These are phyloP conservation scores for Carpinus viminea DNA, from an alignment of 306 rosid genomes.

Conservation along the genomic window DNA sequence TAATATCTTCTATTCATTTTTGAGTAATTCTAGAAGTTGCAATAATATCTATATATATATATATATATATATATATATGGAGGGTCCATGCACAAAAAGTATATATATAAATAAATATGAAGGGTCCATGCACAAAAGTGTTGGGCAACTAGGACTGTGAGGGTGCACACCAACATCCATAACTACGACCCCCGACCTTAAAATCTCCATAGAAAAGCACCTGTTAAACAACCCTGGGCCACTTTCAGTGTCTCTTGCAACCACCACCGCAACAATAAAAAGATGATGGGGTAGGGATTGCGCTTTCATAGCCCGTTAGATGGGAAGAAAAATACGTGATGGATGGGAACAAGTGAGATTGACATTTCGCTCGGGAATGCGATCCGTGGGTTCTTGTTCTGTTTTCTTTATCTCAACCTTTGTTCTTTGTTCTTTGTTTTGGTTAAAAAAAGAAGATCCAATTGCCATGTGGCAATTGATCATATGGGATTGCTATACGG, in stretches of 20 bases:
- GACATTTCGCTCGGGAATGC: background rate
- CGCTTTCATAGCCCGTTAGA: constrained; percentile 36
- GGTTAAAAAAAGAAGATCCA: background rate
- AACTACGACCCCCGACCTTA: constrained; percentile 83
- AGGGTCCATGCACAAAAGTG: constrained; percentile 41
- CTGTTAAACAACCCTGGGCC: constrained; percentile 68
- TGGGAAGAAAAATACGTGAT: constrained; percentile 45
- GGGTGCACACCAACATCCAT: constrained; percentile 68
- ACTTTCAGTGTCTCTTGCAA: constrained; percentile 43
- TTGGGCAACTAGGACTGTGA: constrained; percentile 36
- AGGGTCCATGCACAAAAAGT: constrained; percentile 41
- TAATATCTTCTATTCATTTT: too few species aligned
- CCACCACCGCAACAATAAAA: constrained; percentile 56
- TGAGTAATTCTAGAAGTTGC: too few species aligned
- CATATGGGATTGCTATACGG: background rate
- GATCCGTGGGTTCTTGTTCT: background rate
- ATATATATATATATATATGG: constrained; percentile 1
- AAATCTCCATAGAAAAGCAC: constrained; percentile 64
- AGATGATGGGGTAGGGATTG: constrained; percentile 25
- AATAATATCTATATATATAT: too few species aligned
- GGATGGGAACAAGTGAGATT: constrained; percentile 29
- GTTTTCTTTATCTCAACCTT: background rate
- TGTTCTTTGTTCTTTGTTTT: background rate
- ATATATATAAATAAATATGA: constrained; percentile 15
- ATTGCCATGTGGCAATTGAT: background rate